These are phyloP conservation scores for Boletus rufocinnamomeus DNA, from an alignment of 768 basidiomycete species.

Conservation along the genomic window DNA sequence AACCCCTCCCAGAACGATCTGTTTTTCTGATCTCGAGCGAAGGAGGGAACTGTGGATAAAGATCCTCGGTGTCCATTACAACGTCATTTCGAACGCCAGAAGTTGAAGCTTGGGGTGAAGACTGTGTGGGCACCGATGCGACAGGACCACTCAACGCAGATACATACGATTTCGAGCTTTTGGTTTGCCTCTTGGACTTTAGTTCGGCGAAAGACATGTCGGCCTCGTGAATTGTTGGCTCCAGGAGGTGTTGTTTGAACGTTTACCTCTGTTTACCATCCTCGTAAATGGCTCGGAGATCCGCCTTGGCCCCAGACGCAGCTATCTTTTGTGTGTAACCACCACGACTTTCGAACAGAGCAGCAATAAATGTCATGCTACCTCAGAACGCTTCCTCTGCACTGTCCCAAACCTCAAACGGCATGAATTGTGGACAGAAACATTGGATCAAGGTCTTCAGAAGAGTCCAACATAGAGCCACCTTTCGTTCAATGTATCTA, in stretches of 20 bases:
- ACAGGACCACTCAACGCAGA: conserved; percentile 29
- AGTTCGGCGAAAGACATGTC: conserved; percentile 41
- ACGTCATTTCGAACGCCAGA: neutral
- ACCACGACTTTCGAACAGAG: too few relatives aligned
- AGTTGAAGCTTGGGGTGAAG: conserved; percentile 24
- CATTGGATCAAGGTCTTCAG: too few relatives aligned
- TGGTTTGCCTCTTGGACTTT: conserved; percentile 33
- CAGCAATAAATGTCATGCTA: too few relatives aligned
- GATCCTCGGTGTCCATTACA: conserved; percentile 7
- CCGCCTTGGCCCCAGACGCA: too few relatives aligned
- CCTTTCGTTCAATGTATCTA: too few relatives aligned
- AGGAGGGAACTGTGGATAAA: conserved; percentile 40
- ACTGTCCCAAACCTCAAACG: too few relatives aligned
- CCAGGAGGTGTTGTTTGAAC: neutral
- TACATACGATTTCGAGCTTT: conserved; percentile 39
- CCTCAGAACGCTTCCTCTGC: too few relatives aligned
- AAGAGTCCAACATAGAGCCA: too few relatives aligned
- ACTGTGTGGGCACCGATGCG: conserved; percentile 26
- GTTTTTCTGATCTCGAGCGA: conserved; percentile 43
- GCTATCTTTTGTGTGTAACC: too few relatives aligned
- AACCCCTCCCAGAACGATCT: conserved; percentile 43
- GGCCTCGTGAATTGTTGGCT: neutral
- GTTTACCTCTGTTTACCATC: conserved; percentile 15
- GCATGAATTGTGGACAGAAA: too few relatives aligned
- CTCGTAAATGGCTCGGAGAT: too few relatives aligned